phyloP scores from a whole-genome alignment of 331 rosid genomes.

The Acacia pycnantha region DNA sequence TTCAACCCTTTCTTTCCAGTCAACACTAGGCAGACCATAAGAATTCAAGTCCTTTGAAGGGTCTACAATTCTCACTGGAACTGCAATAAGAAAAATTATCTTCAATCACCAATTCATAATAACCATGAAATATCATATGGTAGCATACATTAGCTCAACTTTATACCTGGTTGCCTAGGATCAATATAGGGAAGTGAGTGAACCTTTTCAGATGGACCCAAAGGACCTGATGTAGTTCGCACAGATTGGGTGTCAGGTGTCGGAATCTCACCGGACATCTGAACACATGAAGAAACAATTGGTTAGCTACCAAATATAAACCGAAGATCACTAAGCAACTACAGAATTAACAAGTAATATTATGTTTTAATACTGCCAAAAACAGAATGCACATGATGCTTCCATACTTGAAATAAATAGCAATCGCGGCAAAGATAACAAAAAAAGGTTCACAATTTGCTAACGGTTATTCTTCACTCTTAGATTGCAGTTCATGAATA shows the following conservation, averaged over 20 bases:
- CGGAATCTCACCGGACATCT: slow-evolving; percentile 90
- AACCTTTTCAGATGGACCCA: slow-evolving; percentile 64
- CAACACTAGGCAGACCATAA: slow-evolving; percentile 93
- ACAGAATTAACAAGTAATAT: neutral
- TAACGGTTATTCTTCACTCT: neutral
- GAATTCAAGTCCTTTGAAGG: slow-evolving; percentile 66
- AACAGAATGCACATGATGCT: neutral
- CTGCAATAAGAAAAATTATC: slow-evolving; percentile 29
- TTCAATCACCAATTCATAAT: slow-evolving; percentile 18
- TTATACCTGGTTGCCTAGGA: slow-evolving; percentile 85
- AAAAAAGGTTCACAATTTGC: neutral
- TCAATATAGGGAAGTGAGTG: slow-evolving; percentile 57
- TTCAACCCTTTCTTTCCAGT: slow-evolving; percentile 99
- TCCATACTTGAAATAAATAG: neutral
- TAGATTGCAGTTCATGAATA: neutral
- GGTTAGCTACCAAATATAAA: slow-evolving; percentile 1
- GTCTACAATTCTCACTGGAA: slow-evolving; percentile 62
- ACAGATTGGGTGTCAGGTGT: slow-evolving; percentile 81
- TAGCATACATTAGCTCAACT: slow-evolving; percentile 20
- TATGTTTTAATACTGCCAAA: neutral
- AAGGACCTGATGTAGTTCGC: slow-evolving; percentile 81
- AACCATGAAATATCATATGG: slow-evolving; percentile 22
- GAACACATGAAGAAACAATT: slow-evolving; percentile 23
- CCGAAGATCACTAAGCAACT: neutral
- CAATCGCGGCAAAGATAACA: neutral